Evolutionary conservation across 768 basidiomycete genomes (phyloP), one percentile per base, ranked within the genome.

Genomic region (Daedalea quercina): DNA sequence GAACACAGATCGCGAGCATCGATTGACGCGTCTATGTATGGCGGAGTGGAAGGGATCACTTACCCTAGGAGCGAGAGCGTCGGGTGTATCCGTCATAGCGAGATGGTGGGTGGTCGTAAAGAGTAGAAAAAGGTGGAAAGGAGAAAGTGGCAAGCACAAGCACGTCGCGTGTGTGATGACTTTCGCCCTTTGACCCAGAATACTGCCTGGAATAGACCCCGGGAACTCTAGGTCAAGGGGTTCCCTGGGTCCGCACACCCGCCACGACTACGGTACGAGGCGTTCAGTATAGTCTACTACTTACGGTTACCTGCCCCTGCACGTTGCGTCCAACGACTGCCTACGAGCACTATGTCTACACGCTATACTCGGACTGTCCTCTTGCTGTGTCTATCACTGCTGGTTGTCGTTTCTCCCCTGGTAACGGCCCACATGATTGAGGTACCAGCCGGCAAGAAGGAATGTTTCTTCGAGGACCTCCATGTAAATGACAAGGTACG

Each of bases 401-500:
- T 62, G 56, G 67, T 59, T 15, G 44, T 71, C 12, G 47, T 67
- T 33, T 64, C 70, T 1, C 23, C 51, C 11, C 56, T 81, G 34
- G 70, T 73, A 17, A 75, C 72, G 44, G 80, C 84, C 0, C 87
- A 91, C 68, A 77, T 86, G 66, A 82, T 90, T 60, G 82, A 84
- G 61, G 75, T 96, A 12, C 66, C 76, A 2, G 87, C 93, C 11
- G 84, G 85, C 15, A 84, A 82, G 64, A 93, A 91, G 65, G 93
- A 95, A 64, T 96, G 93, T 70, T 96, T 92, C 76, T 95, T 96
- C 66, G 94, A 96, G 70, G 93, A 95, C 71, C 78, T 94, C 11
- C 90, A 94, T 63, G 73, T 80, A 57, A 83, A 92, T 67, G 93
- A 95, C 82, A 90, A 94, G 77, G 90, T 88, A 56, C 52, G 62